phyloP scores from a whole-genome alignment of 371 early-diverging fungal genomes.

The Catenaria anguillulae region DNA sequence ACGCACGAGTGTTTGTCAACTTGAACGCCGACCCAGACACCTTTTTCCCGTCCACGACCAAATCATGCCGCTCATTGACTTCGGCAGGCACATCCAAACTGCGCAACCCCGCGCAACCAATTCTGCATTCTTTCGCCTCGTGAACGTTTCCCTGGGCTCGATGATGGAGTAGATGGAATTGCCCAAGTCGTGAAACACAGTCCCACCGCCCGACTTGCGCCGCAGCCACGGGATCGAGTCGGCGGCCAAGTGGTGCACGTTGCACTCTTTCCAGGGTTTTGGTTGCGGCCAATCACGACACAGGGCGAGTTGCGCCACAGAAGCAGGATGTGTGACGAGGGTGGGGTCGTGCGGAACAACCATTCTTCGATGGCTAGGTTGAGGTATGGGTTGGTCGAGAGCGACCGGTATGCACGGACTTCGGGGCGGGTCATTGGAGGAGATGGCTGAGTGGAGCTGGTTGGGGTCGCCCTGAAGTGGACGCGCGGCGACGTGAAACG shows the following conservation, averaged over 20 bases:
- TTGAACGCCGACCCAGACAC: constrained; percentile 89
- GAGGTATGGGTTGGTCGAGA: constrained; percentile 55
- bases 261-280: constrained; percentile 94
- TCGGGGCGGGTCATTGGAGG: neutral
- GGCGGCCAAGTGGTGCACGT: constrained; percentile 46
- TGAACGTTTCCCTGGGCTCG: constrained; percentile 77
- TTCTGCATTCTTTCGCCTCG: constrained; percentile 54
- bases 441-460: too few species aligned
- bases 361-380: constrained; percentile 91
- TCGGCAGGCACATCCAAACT: constrained; percentile 66
- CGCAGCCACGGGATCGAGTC: constrained; percentile 64
- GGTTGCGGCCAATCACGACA: constrained; percentile 88
- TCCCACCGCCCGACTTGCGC: constrained; percentile 86
- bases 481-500: too few species aligned
- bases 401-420: constrained; percentile 32
- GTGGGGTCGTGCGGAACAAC: constrained; percentile 53
- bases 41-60: constrained; percentile 60
- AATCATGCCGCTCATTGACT: constrained; percentile 81
- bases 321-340: constrained; percentile 49
- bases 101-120: constrained; percentile 56
- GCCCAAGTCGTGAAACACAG: constrained; percentile 95
- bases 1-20: constrained; percentile 61
- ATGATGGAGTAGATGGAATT: constrained; percentile 86
- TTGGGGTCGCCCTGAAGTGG: too few species aligned
- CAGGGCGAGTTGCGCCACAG: constrained; percentile 77